Conservation (phyloP, 2,329 filamentous ascomycete genomes). For the Lecanicillium sp. region DNA sequence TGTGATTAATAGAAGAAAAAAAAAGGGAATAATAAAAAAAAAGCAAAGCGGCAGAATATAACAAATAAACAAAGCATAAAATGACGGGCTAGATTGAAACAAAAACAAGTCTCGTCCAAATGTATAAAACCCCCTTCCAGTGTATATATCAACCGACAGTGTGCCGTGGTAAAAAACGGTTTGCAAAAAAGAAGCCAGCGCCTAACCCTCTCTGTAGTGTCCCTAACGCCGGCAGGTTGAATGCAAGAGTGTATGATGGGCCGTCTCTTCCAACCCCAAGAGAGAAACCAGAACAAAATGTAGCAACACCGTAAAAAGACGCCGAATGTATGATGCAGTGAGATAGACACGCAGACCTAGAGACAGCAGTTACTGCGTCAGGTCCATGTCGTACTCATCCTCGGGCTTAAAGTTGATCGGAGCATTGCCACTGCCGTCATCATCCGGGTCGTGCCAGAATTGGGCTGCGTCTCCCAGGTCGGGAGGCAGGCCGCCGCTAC, state of each 20-base stretch:
- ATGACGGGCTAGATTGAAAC: neutral
- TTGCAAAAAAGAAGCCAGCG: conserved; percentile 4
- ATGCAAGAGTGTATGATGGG: neutral
- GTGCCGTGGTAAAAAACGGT: too few relatives aligned
- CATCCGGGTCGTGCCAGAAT: conserved; percentile 63
- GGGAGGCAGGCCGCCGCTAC: conserved; percentile 26
- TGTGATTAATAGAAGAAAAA: conserved; percentile 13
- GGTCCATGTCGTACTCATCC: conserved; percentile 85
- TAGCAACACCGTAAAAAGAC: too few relatives aligned
- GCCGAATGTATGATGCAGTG: too few relatives aligned
- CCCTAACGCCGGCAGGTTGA: neutral
- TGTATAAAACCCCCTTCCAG: too few relatives aligned
- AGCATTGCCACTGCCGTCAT: conserved; percentile 60
- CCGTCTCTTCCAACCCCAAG: neutral
- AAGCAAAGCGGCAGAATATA: conserved; percentile 1
- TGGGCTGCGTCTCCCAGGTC: conserved; percentile 45
- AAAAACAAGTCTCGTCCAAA: conserved; percentile 2
- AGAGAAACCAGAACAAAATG: neutral
- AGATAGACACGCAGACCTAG: neutral
- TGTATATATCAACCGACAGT: too few relatives aligned
- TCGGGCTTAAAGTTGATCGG: conserved; percentile 82
- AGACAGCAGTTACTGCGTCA: conserved; percentile 34
- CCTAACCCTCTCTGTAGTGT: conserved; percentile 1
- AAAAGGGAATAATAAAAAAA: conserved; percentile 8
- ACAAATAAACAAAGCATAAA: conserved; percentile 2